A percentile compares a stretch with the other conserved stretches of the same genome.
Evolutionary conservation across 768 basidiomycete genomes (phyloP).

Genomic region (Mycena belliarum): DNA sequence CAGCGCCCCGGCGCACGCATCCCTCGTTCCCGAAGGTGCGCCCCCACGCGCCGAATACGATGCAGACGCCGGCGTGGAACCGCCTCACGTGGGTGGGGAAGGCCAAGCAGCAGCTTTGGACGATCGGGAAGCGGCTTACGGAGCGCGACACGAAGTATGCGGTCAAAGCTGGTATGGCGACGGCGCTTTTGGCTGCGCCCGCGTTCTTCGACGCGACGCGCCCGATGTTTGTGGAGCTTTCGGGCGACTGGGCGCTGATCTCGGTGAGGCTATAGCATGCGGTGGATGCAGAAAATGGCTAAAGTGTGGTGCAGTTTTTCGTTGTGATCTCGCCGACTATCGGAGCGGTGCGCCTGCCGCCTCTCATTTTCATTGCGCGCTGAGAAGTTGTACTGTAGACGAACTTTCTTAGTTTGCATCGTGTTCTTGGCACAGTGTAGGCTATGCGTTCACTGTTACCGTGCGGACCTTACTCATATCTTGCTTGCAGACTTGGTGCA

Average conservation of each 20-base stretch:
- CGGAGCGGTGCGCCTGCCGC: constrained; percentile 60
- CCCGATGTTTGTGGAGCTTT: constrained; percentile 75
- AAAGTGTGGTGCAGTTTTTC: constrained; percentile 57
- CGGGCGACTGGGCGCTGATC: constrained; percentile 95
- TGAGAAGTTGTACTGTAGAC: constrained; percentile 49
- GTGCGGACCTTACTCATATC: constrained; percentile 10
- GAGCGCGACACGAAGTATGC: constrained; percentile 85
- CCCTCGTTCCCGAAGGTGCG: constrained; percentile 79
- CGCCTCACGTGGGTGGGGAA: constrained; percentile 62
- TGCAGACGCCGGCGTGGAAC: constrained; percentile 70
- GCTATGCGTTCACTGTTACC: constrained; percentile 28
- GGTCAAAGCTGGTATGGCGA: constrained; percentile 83
- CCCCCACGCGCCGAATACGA: constrained; percentile 83
- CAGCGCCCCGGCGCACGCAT: constrained; percentile 46
- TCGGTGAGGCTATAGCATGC: constrained; percentile 53
- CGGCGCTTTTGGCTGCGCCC: constrained; percentile 80
- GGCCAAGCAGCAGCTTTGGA: constrained; percentile 73
- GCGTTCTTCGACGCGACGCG: constrained; percentile 84
- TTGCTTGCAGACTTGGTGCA: constrained; percentile 67
- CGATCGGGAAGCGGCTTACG: constrained; percentile 58
- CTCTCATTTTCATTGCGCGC: neutral
- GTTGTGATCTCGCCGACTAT: constrained; percentile 92
- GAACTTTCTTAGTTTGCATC: constrained; percentile 82
- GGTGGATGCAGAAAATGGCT: neutral
- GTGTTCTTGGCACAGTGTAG: constrained; percentile 83